Evolutionary conservation across 768 basidiomycete genomes (phyloP).

Genomic region (Daedalea quercina): DNA sequence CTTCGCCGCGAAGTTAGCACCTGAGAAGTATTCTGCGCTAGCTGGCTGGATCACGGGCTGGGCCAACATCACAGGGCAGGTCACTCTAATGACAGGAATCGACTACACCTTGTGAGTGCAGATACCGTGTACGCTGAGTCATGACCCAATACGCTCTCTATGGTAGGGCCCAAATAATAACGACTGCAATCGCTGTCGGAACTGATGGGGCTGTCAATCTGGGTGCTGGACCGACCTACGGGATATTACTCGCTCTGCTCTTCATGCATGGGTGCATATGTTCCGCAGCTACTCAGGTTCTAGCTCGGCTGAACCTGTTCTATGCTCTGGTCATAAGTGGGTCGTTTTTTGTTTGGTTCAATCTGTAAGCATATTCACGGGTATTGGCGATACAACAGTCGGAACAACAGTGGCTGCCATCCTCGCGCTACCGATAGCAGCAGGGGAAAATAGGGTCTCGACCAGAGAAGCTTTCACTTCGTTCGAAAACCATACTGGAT

Average conservation of each 20-base stretch:
- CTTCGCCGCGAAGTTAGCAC: conserved; percentile 68
- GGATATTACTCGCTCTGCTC: conserved; percentile 56
- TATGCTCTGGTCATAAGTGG: conserved; percentile 60
- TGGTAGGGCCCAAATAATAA: conserved; percentile 64
- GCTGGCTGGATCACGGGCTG: conserved; percentile 64
- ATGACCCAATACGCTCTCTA: not conserved
- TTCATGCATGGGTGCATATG: conserved; percentile 60
- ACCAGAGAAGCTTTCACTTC: conserved; percentile 59
- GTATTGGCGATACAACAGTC: too few relatives aligned
- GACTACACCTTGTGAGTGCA: conserved; percentile 58
- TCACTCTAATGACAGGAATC: conserved; percentile 64
- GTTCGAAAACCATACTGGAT: conserved; percentile 66
- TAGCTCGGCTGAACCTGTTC: conserved; percentile 60
- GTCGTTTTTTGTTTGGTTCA: conserved; percentile 9
- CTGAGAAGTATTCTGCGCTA: conserved; percentile 49
- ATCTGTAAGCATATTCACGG: too few relatives aligned
- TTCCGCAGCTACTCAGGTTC: conserved; percentile 57
- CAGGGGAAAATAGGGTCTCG: conserved; percentile 46
- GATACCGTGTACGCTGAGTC: not conserved
- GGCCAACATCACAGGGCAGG: conserved; percentile 69
- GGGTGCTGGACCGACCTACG: conserved; percentile 56
- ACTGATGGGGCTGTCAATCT: conserved; percentile 45
- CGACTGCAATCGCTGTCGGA: conserved; percentile 56
- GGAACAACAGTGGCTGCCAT: conserved; percentile 53
- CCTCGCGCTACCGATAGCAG: conserved; percentile 47